Base-by-base conservation (phyloP, 2,329 filamentous ascomycete species). In the Exophiala spinifera region DNA sequence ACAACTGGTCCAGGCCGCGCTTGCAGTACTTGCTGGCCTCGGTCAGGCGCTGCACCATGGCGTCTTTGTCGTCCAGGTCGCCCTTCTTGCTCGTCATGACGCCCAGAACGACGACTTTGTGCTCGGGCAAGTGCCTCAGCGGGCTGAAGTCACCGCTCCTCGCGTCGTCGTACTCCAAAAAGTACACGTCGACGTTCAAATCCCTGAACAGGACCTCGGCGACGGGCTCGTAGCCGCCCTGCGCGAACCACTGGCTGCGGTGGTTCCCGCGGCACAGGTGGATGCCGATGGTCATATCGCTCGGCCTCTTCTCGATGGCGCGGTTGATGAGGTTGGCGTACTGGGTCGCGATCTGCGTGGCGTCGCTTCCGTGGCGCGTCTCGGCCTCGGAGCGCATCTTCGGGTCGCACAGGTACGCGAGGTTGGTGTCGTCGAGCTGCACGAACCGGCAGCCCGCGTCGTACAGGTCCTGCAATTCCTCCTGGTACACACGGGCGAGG, bases 121-220 rank as follows among this genome's bases (percentile, higher is more conserved):
- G 63, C 50, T 72, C 73, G 3, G 79, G 79, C 46, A 83, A 68
- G 65, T 77, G 74, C n/a, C 79, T 69, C 53, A 83, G 71, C 1
- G 79, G 79, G 33, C 69, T 71, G 67, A 82, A 83, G 65, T 81
- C 79, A 13, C 79, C 79, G 0, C 73, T 77, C 1, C 79, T 73
- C 28, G 78, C 79, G 57, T 81, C 79, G 64, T 83, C 79, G 65
- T 79, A 83, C 67, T 83, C 79, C 62, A 83, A 75, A 69, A 82
- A 83, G 68, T 82, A 83, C 13, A 76, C 79, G 61, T 82, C 79
- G 49, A 81, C 79, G 62, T 81, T 73, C 46, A 81, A 72, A 53
- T 79, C 76, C 63, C 76, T 76, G 73, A 82, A 81, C 13, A 82
- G 70, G n/a, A 79, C 76, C 66, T 80, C 77, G 33, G 79, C 77